Conservation (phyloP, 2,329 filamentous ascomycete species). For the Cryphonectria carpinicola region DNA sequence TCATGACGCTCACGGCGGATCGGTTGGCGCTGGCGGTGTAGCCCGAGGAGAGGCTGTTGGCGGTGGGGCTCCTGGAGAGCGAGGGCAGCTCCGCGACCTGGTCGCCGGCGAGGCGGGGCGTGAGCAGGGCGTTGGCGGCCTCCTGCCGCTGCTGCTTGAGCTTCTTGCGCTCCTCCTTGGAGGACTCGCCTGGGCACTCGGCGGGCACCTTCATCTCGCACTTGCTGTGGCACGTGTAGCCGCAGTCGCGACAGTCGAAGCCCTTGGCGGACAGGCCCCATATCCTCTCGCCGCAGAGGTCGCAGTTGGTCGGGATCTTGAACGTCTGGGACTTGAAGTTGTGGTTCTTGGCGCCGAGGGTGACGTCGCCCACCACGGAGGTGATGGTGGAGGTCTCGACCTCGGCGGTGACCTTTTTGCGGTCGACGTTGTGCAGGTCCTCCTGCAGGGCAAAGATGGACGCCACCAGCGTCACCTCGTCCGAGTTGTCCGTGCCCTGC, state of each 20-base stretch:
- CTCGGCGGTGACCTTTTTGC: constrained; percentile 83
- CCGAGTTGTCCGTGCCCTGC: constrained; percentile 84
- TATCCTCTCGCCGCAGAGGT: constrained; percentile 93
- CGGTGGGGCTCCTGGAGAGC: constrained; percentile 80
- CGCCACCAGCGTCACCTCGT: constrained; percentile 83
- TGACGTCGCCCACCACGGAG: constrained; percentile 88
- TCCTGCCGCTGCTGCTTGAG: constrained; percentile 86
- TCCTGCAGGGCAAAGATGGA: constrained; percentile 86
- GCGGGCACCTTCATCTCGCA: constrained; percentile 99
- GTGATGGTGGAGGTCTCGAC: constrained; percentile 93
- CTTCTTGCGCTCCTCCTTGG: constrained; percentile 94
- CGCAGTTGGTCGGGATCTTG: constrained; percentile 98
- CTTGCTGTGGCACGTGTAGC: constrained; percentile 97
- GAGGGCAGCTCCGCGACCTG: constrained; percentile 65
- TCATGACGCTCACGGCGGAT: constrained; percentile 68
- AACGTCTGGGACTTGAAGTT: constrained; percentile 99
- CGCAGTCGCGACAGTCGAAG: constrained; percentile 93
- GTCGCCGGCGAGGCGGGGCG: constrained; percentile 46
- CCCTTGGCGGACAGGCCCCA: constrained; percentile 97
- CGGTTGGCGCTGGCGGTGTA: constrained; percentile 80
- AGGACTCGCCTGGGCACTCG: constrained; percentile 91
- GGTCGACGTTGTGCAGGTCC: constrained; percentile 80
- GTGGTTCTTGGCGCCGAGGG: constrained; percentile 89
- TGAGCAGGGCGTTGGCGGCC: constrained; percentile 66
- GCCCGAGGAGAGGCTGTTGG: constrained; percentile 87